A percentile compares a stretch with the other conserved stretches of the same genome.
Conservation (phyloP, 164 flowering plant genomes). For the Liquidambar formosana region DNA sequence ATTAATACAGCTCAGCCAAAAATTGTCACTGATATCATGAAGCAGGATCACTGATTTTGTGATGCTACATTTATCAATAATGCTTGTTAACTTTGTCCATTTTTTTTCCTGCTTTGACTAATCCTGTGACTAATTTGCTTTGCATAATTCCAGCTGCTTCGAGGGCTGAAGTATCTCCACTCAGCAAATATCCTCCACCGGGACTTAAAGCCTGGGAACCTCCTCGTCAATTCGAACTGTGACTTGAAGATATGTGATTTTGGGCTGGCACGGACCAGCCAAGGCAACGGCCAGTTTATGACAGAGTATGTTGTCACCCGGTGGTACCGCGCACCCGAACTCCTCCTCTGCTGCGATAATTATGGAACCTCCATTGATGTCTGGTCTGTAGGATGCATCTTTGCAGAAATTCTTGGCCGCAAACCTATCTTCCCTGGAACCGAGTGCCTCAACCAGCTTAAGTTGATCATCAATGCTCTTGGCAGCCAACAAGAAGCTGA, state of each 20-base stretch:
- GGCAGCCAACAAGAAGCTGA: conserved; percentile 21
- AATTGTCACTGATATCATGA: too few relatives aligned
- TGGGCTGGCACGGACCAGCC: conserved; percentile 43
- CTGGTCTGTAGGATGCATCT: conserved; percentile 56
- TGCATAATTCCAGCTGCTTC: conserved; percentile 26
- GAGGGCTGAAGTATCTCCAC: conserved; percentile 47
- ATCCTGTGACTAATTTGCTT: background rate
- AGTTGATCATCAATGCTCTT: conserved; percentile 24
- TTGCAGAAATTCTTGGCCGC: conserved; percentile 45
- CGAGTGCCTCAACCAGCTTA: conserved; percentile 44
- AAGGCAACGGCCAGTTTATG: conserved; percentile 36
- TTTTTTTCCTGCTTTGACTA: background rate
- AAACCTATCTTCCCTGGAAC: conserved; percentile 44
- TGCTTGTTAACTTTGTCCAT: too few relatives aligned
- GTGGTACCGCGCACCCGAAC: conserved; percentile 51
- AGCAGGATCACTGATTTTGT: too few relatives aligned
- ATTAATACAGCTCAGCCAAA: too few relatives aligned
- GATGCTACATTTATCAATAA: too few relatives aligned
- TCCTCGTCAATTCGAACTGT: conserved; percentile 44
- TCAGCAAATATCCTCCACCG: conserved; percentile 49
- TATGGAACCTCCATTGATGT: conserved; percentile 47
- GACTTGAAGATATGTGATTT: conserved; percentile 46
- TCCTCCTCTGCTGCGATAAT: conserved; percentile 42
- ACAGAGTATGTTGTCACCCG: conserved; percentile 48
- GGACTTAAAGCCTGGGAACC: conserved; percentile 49